These are phyloP conservation scores for Scortechinia acanthostroma DNA, from an alignment of 2,329 filamentous ascomycete species.

Conservation along the genomic window DNA sequence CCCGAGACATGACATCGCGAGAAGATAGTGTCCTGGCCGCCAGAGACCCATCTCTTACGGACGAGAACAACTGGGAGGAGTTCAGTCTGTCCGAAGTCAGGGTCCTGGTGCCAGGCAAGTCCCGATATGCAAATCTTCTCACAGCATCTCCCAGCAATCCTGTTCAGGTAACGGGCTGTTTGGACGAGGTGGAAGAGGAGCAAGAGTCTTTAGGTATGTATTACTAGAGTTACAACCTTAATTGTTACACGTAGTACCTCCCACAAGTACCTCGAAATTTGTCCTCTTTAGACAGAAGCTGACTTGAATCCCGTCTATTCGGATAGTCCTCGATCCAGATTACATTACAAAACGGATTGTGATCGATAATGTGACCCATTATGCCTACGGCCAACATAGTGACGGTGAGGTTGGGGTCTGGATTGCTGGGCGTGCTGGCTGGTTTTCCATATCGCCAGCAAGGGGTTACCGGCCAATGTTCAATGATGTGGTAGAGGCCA, in stretches of 20 bases:
- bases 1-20: conserved; percentile 29
- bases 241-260: conserved; percentile 5
- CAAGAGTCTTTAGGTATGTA: conserved; percentile 26
- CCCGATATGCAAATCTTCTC: conserved; percentile 42
- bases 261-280: too few relatives aligned
- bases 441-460: conserved; percentile 48
- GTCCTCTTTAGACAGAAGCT: too few relatives aligned
- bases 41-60: conserved; percentile 29
- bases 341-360: conserved; percentile 30
- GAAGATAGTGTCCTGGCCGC: conserved; percentile 32
- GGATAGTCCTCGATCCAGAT: conserved; percentile 24
- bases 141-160: conserved; percentile 42
- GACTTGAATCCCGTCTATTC: neutral
- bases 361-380: conserved; percentile 36
- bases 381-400: conserved; percentile 38
- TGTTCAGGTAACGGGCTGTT: conserved; percentile 42
- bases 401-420: conserved; percentile 49
- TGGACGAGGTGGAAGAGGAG: conserved; percentile 34
- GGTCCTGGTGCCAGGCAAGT: conserved; percentile 36
- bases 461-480: conserved; percentile 41
- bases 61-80: conserved; percentile 50
- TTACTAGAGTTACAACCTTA: neutral
- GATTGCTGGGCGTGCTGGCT: conserved; percentile 54
- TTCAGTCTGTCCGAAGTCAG: conserved; percentile 46
- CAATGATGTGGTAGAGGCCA: conserved; percentile 46